phyloP scores from a whole-genome alignment of 495 filamentous ascomycete species.

The Penicillium canescens region DNA sequence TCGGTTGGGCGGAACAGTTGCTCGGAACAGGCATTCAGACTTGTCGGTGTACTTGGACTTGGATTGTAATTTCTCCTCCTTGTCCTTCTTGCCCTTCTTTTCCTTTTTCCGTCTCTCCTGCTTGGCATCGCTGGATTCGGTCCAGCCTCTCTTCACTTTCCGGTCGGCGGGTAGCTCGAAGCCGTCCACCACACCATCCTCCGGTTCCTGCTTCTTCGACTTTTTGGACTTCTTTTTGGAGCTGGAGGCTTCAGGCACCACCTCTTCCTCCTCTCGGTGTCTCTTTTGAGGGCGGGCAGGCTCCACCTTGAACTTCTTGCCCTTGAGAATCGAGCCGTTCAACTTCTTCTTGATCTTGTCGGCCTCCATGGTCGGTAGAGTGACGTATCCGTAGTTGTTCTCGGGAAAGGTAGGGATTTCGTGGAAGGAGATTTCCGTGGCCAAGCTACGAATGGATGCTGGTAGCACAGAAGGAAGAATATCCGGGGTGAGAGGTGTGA shows the following conservation, averaged over 20 bases:
- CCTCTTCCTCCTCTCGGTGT: slow-evolving; percentile 36
- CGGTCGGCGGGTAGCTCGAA: slow-evolving; percentile 70
- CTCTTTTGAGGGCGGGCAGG: slow-evolving; percentile 64
- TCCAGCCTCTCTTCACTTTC: slow-evolving; percentile 91
- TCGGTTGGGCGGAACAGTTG: slow-evolving; percentile 68
- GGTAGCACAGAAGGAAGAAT: slow-evolving; percentile 70
- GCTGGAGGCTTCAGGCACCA: slow-evolving; percentile 14
- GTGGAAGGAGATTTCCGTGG: slow-evolving; percentile 83
- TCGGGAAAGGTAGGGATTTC: slow-evolving; percentile 83
- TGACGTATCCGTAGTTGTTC: slow-evolving; percentile 83
- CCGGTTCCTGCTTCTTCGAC: slow-evolving; percentile 60
- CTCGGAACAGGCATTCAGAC: slow-evolving; percentile 78
- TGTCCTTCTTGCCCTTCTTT: slow-evolving; percentile 50
- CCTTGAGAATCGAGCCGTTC: slow-evolving; percentile 84
- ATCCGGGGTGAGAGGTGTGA: slow-evolving; percentile 76
- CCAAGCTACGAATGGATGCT: slow-evolving; percentile 61
- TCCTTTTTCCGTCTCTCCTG: slow-evolving; percentile 50
- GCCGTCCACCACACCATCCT: slow-evolving; percentile 64
- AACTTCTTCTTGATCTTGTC: slow-evolving; percentile 89
- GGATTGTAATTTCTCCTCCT: slow-evolving; percentile 57
- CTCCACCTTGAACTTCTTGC: slow-evolving; percentile 81
- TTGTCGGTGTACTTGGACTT: slow-evolving; percentile 78
- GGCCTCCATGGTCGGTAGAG: slow-evolving; percentile 76
- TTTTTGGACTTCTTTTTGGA: slow-evolving; percentile 57
- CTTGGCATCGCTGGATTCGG: slow-evolving; percentile 57